A percentile compares a stretch with the other conserved stretches of the same genome.
These are phyloP conservation scores for Penicillium sp. DNA, from an alignment of 2,329 filamentous ascomycete species.

Conservation along the genomic window DNA sequence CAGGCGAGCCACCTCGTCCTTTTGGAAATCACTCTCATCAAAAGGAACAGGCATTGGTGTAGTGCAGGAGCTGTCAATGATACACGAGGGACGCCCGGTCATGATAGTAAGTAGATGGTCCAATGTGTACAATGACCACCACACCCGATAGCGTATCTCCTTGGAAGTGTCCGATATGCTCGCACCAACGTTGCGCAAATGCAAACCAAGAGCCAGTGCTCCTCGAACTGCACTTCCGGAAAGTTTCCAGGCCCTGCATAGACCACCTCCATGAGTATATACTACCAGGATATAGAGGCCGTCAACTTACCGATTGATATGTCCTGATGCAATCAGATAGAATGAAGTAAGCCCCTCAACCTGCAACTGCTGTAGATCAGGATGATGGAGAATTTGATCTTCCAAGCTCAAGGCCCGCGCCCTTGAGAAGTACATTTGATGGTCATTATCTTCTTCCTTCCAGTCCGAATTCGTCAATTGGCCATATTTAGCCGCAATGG, in stretches of 20 bases:
- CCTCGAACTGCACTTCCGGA: conserved; percentile 35
- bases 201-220: conserved; percentile 36
- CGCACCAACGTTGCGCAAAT: conserved; percentile 34
- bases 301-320: conserved; percentile 37
- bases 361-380: conserved; percentile 39
- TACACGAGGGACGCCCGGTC: conserved; percentile 39
- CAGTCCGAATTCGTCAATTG: conserved; percentile 32
- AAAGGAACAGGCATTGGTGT: conserved; percentile 37
- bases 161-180: conserved; percentile 35
- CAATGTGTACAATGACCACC: conserved; percentile 39
- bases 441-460: conserved; percentile 32
- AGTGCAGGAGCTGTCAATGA: conserved; percentile 36
- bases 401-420: conserved; percentile 34
- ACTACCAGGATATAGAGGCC: not conserved
- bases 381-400: conserved; percentile 34
- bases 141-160: conserved; percentile 39
- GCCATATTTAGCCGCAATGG: conserved; percentile 35
- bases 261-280: conserved; percentile 1
- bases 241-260: conserved; percentile 36
- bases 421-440: conserved; percentile 36
- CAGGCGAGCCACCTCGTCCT: conserved; percentile 19
- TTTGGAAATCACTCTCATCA: conserved; percentile 35
- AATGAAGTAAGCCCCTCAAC: conserved; percentile 37
- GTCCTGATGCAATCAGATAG: conserved; percentile 35
- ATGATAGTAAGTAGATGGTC: conserved; percentile 38